Evolutionary conservation across 164 flowering plant genomes (phyloP), one percentile per base, ranked within the genome.

Genomic region (Stephania yunnanensis): DNA sequence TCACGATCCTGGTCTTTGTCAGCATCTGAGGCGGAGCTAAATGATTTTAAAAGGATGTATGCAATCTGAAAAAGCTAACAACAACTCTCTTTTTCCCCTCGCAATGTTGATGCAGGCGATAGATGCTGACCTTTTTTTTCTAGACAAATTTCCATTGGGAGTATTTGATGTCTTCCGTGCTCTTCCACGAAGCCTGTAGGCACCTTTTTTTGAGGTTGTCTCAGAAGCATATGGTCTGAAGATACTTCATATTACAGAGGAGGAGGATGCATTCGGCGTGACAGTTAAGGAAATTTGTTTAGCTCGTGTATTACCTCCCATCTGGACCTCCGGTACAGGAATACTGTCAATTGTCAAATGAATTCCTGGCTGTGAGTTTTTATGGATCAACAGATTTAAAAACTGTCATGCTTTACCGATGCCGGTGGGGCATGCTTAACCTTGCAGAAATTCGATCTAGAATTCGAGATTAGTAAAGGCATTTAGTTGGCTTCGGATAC

Each of bases 11-110:
- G 79, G 80, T 85, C 97, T 7, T 15, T 81, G 30, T 83, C 94
- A 0, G 81, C 78, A 7, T 89, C 97, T 2, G 97, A 92, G 70
- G 22, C 91, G 1, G 98, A 93, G 76, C 68, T 85, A 10, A 87
- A 71, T 63, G 90, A 92, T 42, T 86, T 73, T 72, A 94, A 91
- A 86, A 90, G 77, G 75, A 90, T 95, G 92, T 94, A 92, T 78
- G 97, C 97, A 53, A 86, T 94, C 76, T 93, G 81, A 85, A 55
- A 67, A 13, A 64, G 25, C 66, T 65, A 64, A 11, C 13, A 50
- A 50, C 48, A 72, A 20, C 42, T 13, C 15, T 25, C 19, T 69
- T 69, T 71, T 75, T 68, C 42, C 36, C 64, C 25, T 17, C 25
- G 25, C 15, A 53, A 25, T 75, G 73, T 72, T 55, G 68, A 13